Base-by-base conservation (phyloP, 495 filamentous ascomycete species). In the Bacidia gigantensis region DNA sequence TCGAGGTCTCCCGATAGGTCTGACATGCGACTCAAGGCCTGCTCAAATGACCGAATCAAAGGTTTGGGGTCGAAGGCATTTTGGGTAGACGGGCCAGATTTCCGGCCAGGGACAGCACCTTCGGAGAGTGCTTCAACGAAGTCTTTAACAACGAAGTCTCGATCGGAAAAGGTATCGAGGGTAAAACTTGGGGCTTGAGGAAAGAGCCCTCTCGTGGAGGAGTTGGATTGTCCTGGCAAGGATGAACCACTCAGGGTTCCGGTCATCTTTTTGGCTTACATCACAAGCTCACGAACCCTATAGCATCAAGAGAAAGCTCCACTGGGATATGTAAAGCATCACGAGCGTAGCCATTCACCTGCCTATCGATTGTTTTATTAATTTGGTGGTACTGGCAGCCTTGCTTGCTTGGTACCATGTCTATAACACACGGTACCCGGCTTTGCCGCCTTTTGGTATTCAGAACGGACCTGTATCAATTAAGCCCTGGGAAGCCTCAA, bases 141-240 rank as follows among this genome's bases (percentile, higher is more conserved):
- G 66, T 97, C 93, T 61, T 92, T 87, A 54, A 95, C 93, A 56
- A 97, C 95, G 67, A 95, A 99, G 69, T 96, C 92, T 20, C 73
- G 73, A 52, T 71, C 67, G 43, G 87, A 90, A 72, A 96, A 95
- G 66, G 86, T 86, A 20, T 93, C 87, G 57, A 94, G 74, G 5
- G 79, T 84, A 70, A 94, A 94, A 65, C 74, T 79, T 43, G 85
- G 86, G 20, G 83, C 86, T 62, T 79, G 76, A 43, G 83, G 83
- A 65, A 87, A 89, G 58, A 89, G 72, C 39, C 82, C 70, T 66
- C 83, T 77, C 45, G 62, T 59, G 10, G 69, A 56, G 55, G 66
- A 59, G 56, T 56, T 69, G 24, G 68, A 60, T 23, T 59, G 58
- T 26, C 49, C 24, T 53, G 60, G 53, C 3, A 57, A 55, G 23